phyloP scores from a whole-genome alignment of 768 basidiomycete species.

The Amanita jacksonii region DNA sequence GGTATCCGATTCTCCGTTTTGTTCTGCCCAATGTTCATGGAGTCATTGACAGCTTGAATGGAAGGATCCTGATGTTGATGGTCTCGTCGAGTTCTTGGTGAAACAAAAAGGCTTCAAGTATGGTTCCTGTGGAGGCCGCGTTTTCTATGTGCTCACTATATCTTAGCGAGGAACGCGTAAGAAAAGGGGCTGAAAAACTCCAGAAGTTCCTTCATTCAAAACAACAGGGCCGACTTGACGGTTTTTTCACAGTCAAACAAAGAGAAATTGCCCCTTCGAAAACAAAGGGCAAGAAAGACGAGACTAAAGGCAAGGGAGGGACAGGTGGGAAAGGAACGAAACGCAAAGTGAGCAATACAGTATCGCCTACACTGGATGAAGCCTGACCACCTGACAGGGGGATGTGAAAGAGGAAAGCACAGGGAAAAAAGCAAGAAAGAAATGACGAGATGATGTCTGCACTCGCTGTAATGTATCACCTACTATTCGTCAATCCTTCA shows the following conservation, averaged over 20 bases:
- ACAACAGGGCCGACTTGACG: constrained; percentile 93
- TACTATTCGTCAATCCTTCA: neutral
- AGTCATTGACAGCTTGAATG: constrained; percentile 66
- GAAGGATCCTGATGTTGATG: constrained; percentile 88
- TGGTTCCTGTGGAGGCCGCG: constrained; percentile 16
- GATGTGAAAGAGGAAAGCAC: constrained; percentile 17
- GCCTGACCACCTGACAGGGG: constrained; percentile 13
- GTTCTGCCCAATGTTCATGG: neutral
- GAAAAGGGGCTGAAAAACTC: constrained; percentile 91
- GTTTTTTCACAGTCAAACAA: constrained; percentile 80
- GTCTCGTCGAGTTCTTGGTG: constrained; percentile 88
- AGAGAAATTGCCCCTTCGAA: constrained; percentile 33
- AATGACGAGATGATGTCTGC: constrained; percentile 32
- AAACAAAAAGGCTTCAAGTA: constrained; percentile 97
- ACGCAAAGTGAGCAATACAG: constrained; percentile 8
- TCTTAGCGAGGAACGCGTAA: constrained; percentile 89
- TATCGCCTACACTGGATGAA: neutral
- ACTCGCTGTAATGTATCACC: neutral
- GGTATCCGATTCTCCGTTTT: constrained; percentile 27
- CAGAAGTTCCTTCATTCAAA: constrained; percentile 79
- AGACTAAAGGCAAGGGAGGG: constrained; percentile 30
- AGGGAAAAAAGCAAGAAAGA: constrained; percentile 39
- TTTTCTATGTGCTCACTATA: neutral
- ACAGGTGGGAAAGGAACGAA: constrained; percentile 23
- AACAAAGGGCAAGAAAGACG: constrained; percentile 18